Evolutionary conservation across 495 filamentous ascomycete genomes (phyloP).

Genomic region (Acidiella bohemica): DNA sequence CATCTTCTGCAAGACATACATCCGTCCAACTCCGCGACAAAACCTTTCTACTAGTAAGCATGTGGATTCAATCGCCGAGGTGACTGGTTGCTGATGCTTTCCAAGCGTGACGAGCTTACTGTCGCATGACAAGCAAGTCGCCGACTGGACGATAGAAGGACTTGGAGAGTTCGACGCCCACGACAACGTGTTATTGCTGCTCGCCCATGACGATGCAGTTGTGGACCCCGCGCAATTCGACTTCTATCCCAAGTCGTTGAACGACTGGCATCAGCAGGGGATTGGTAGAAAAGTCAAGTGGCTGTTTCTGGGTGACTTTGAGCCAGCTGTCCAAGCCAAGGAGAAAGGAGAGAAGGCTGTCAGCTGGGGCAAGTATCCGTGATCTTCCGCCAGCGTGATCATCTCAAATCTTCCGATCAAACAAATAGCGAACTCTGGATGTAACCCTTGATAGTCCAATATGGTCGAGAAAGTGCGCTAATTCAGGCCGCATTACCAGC

Average conservation of each 20-base stretch:
- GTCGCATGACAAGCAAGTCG: slow-evolving; percentile 15
- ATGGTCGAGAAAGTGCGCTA: too few species aligned
- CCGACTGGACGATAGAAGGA: slow-evolving; percentile 20
- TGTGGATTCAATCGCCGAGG: too few species aligned
- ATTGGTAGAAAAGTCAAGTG: slow-evolving; percentile 38
- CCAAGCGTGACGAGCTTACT: slow-evolving; percentile 16
- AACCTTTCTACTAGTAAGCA: slow-evolving; percentile 33
- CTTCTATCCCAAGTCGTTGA: slow-evolving; percentile 38
- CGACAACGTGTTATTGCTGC: slow-evolving; percentile 37
- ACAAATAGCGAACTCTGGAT: too few species aligned
- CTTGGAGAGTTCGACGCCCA: slow-evolving; percentile 33
- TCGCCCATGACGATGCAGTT: slow-evolving; percentile 40
- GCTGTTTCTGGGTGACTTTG: slow-evolving; percentile 46
- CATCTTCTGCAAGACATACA: slow-evolving; percentile 30
- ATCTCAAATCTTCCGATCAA: too few species aligned
- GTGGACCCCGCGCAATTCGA: slow-evolving; percentile 31
- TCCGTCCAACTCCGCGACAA: slow-evolving; percentile 9
- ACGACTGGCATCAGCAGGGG: slow-evolving; percentile 38
- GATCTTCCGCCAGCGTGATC: neutral
- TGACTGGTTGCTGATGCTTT: too few species aligned
- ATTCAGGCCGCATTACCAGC: too few species aligned
- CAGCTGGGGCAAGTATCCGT: slow-evolving; percentile 12
- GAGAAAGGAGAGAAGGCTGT: slow-evolving; percentile 10
- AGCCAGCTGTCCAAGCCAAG: slow-evolving; percentile 18
- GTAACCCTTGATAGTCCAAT: too few species aligned